Evolutionary conservation across 2,329 filamentous ascomycete genomes (phyloP), one percentile per base, ranked within the genome.

Genomic region (Teratosphaeria zuluensis): DNA sequence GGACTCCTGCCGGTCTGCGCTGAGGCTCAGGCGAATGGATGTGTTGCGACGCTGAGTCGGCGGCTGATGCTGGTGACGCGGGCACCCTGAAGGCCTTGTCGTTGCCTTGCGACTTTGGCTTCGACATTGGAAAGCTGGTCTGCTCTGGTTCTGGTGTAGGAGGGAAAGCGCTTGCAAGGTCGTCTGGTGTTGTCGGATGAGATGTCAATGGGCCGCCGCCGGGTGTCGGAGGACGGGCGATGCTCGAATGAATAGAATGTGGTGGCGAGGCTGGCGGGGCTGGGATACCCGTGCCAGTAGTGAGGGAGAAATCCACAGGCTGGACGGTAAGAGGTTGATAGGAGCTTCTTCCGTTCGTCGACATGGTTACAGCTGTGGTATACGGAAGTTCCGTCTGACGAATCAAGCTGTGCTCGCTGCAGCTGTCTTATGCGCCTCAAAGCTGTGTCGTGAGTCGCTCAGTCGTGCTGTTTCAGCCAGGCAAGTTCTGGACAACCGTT

Each of bases 121-220:
- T 67, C 65, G 35, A 58, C 51, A 35, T 54, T 11, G 56, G 31
- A 24, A 57, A 38, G 28, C 8, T 53, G 38, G 64, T 57, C 42
- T 56, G 60, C 30, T 66, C 65, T 32, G 65, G 56, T 19, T 67
- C 64, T n/a, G 62, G 66, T 12, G 62, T 66, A 5, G 62, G 65
- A 51, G 64, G 66, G 51, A 64, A 63, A 52, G 62, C 59, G 51
- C 56, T 58, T 57, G 62, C 59, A n/a, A 61, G 54, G 58, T 64
- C 63, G 42, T 65, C 61, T n/a, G 64, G 63, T 14, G 64, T 65
- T 28, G 70, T 66, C 9, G 70, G 70, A 58, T 73, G 70, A 21
- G 70, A 72, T 35, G 63, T 68, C 32, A 73, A 66, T 32, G 70
- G 70, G 16, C 70, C 70, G 38, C 69, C 68, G 59, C 68, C 68